A percentile compares a stretch with the other conserved stretches of the same genome.
These are phyloP conservation scores for Colletotrichum cuscutae DNA, from an alignment of 2,329 filamentous ascomycete species.

Conservation along the genomic window DNA sequence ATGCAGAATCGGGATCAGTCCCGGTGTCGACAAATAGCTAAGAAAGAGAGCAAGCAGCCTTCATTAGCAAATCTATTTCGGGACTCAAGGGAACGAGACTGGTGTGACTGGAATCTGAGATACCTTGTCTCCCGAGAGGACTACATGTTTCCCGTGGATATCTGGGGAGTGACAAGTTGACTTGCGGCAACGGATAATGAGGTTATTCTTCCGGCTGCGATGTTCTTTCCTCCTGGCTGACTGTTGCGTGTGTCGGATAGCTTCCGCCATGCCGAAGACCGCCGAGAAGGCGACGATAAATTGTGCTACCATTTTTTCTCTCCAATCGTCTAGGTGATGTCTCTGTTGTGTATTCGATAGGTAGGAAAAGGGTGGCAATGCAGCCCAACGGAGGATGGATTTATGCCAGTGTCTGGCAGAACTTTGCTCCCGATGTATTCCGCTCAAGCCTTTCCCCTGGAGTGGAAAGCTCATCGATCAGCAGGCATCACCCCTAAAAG, in stretches of 20 bases:
- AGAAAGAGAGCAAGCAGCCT: not conserved
- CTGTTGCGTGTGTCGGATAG: not conserved
- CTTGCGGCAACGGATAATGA: not conserved
- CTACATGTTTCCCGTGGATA: not conserved
- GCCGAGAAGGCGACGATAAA: not conserved
- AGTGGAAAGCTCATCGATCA: not conserved
- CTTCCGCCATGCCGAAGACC: not conserved
- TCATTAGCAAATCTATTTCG: not conserved
- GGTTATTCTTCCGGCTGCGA: not conserved
- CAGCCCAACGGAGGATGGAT: not conserved
- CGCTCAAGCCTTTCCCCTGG: not conserved
- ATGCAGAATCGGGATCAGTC: slow-evolving; percentile 38
- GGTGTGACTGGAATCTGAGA: not conserved
- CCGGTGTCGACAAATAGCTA: not conserved
- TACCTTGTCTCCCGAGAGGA: not conserved
- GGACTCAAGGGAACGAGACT: not conserved
- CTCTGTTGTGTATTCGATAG: not conserved
- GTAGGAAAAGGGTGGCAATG: not conserved
- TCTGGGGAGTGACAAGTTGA: not conserved
- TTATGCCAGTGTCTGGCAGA: not conserved
- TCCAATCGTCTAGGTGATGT: not conserved
- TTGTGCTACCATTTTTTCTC: not conserved
- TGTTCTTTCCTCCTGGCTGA: not conserved
- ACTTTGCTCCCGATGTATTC: not conserved
- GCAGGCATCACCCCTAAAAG: not conserved